Percentiles rank a stretch among this genome's conserved stretches.
phyloP scores from a whole-genome alignment of 768 basidiomycete genomes.

The Cytidiella melzeri region DNA sequence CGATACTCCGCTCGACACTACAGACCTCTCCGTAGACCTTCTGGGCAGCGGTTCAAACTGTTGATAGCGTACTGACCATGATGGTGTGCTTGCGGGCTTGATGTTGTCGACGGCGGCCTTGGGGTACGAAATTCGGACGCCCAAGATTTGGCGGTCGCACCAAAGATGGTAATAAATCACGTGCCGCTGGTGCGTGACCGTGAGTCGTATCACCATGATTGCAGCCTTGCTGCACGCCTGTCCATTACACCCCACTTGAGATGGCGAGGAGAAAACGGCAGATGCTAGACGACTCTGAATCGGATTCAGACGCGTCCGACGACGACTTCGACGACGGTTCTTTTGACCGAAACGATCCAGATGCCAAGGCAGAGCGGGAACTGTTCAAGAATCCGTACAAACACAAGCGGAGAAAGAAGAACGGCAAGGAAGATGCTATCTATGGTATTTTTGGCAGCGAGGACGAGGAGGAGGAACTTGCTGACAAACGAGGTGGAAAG shows the following conservation, averaged over 20 bases:
- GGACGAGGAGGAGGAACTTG: constrained; percentile 42
- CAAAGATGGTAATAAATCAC: constrained; percentile 4
- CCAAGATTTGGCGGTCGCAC: not conserved
- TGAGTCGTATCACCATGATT: not conserved
- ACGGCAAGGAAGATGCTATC: constrained; percentile 65
- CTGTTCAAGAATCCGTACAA: constrained; percentile 76
- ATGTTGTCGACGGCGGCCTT: constrained; percentile 27
- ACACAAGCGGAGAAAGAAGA: constrained; percentile 57
- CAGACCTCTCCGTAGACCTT: constrained; percentile 7
- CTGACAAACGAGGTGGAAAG: constrained; percentile 18
- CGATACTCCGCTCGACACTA: constrained; percentile 4
- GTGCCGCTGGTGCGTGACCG: not conserved
- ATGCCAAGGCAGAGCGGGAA: constrained; percentile 64
- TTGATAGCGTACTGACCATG: constrained; percentile 29
- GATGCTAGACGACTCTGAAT: constrained; percentile 66
- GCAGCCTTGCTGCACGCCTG: not conserved
- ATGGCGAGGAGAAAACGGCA: constrained; percentile 79
- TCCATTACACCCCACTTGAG: not conserved
- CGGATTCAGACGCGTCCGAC: constrained; percentile 60
- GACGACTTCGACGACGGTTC: constrained; percentile 32
- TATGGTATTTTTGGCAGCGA: constrained; percentile 74
- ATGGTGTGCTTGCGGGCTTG: constrained; percentile 28
- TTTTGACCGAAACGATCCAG: constrained; percentile 46
- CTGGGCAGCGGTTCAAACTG: constrained; percentile 12
- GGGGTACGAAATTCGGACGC: constrained; percentile 6